Conservation (phyloP, 2,329 filamentous ascomycete genomes). For the Trichoderma koningii region DNA sequence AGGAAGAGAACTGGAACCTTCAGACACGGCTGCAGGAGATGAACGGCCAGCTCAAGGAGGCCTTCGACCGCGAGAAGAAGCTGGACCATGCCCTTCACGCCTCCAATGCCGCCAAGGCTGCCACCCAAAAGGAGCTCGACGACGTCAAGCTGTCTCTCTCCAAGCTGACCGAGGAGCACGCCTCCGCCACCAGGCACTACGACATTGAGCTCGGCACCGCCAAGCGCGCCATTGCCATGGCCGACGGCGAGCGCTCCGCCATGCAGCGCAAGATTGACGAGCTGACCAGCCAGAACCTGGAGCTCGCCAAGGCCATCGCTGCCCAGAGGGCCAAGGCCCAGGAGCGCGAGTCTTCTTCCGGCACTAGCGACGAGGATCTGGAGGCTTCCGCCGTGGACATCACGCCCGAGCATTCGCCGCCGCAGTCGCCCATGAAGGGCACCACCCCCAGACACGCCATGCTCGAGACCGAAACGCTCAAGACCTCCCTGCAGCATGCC, state of each 20-base stretch:
- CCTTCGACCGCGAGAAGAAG: constrained; percentile 79
- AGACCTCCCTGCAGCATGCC: constrained; percentile 90
- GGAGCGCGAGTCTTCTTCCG: constrained; percentile 63
- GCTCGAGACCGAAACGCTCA: constrained; percentile 93
- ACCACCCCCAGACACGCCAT: constrained; percentile 83
- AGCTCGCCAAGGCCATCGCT: constrained; percentile 82
- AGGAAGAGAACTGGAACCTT: constrained; percentile 97
- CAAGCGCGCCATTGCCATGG: constrained; percentile 75
- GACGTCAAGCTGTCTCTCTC: constrained; percentile 80
- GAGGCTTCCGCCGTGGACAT: constrained; percentile 67
- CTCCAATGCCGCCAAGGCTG: constrained; percentile 72
- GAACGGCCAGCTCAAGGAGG: constrained; percentile 70
- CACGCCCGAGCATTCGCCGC: constrained; percentile 88
- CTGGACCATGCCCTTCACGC: constrained; percentile 71
- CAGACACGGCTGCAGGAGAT: constrained; percentile 91
- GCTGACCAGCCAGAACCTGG: constrained; percentile 83
- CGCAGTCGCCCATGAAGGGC: constrained; percentile 84
- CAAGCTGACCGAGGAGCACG: constrained; percentile 79
- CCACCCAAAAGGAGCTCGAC: constrained; percentile 82
- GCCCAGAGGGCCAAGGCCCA: constrained; percentile 67
- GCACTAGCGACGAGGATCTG: constrained; percentile 63
- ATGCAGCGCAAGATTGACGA: constrained; percentile 88
- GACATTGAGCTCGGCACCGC: constrained; percentile 85
- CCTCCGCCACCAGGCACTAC: constrained; percentile 74
- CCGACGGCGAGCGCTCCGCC: constrained; percentile 74